These are phyloP conservation scores for Porcisia deanei DNA, from an alignment of 208 protist genomes.

Conservation along the genomic window DNA sequence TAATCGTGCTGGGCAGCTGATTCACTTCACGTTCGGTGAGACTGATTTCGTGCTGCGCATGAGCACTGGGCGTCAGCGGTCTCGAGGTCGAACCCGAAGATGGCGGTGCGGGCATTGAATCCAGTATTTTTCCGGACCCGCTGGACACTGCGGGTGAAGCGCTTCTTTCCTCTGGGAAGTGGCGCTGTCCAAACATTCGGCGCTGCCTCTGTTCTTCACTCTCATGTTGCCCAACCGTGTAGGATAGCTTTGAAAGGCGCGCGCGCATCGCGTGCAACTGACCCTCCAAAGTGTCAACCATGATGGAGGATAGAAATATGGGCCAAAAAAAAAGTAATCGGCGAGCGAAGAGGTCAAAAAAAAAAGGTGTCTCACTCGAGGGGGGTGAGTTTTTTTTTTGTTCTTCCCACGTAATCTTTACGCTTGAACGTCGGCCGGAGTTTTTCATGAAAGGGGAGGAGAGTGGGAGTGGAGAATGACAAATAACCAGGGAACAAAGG, in stretches of 20 bases:
- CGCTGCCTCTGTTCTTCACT: neutral
- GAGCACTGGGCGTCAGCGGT: neutral
- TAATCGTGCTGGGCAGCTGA: neutral
- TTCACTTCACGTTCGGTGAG: slow-evolving; percentile 2
- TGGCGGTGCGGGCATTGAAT: neutral
- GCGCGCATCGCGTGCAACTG: slow-evolving; percentile 30
- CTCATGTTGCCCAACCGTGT: slow-evolving; percentile 18
- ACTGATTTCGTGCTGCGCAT: neutral
- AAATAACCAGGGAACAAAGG: no score
- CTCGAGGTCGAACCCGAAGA: neutral
- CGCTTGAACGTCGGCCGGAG: no score
- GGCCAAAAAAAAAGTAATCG: neutral
- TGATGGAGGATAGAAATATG: neutral
- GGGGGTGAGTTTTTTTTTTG: no score
- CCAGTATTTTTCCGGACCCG: neutral
- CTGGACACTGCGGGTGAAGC: neutral
- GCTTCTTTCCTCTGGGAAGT: slow-evolving; percentile 8
- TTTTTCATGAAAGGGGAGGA: no score
- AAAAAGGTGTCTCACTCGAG: no score
- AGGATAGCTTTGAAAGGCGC: slow-evolving; percentile 16
- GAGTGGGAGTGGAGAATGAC: no score
- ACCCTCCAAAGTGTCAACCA: slow-evolving; percentile 15
- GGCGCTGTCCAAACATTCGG: slow-evolving; percentile 5
- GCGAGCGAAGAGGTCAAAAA: neutral
- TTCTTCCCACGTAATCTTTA: no score